A percentile compares a stretch with the other conserved stretches of the same genome.
phyloP scores from a whole-genome alignment of 768 basidiomycete species.

The Termitomyces sp. region DNA sequence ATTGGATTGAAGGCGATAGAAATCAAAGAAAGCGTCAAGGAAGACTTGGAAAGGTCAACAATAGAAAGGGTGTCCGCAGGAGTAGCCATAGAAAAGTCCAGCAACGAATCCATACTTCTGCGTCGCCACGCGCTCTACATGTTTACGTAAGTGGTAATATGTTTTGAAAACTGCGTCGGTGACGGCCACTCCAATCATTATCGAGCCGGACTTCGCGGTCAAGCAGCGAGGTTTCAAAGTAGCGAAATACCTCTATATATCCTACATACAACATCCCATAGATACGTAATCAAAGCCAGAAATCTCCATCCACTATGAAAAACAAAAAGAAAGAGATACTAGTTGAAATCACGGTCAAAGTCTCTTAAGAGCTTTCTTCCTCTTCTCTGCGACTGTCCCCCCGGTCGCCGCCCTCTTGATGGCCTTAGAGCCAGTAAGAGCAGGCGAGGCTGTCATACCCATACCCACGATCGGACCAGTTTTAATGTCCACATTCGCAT shows the following conservation, averaged over 20 bases:
- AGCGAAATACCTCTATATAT: background rate
- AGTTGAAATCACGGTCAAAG: slow-evolving; percentile 42
- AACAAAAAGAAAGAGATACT: background rate
- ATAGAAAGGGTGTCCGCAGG: slow-evolving; percentile 16
- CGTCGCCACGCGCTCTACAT: background rate
- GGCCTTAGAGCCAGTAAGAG: slow-evolving; percentile 49
- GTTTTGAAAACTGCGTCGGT: too few species aligned
- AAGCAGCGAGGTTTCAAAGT: too few species aligned
- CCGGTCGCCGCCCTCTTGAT: slow-evolving; percentile 66
- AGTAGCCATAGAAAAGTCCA: slow-evolving; percentile 16
- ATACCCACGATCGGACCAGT: slow-evolving; percentile 29
- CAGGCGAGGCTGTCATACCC: slow-evolving; percentile 28
- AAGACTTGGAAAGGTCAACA: slow-evolving; percentile 62
- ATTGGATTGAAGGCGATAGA: slow-evolving; percentile 88
- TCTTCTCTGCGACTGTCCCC: slow-evolving; percentile 65
- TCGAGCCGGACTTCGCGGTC: too few species aligned
- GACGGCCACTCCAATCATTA: too few species aligned
- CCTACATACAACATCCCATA: slow-evolving; percentile 8
- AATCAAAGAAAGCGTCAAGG: slow-evolving; percentile 62
- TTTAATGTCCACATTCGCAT: slow-evolving; percentile 57
- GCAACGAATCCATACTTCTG: slow-evolving; percentile 6
- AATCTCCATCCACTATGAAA: background rate
- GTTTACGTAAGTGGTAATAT: slow-evolving; percentile 7
- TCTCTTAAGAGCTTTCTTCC: slow-evolving; percentile 86
- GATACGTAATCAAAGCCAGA: slow-evolving; percentile 6